Percentiles rank a stretch among this genome's conserved stretches.
These are phyloP conservation scores for Limnomonas spitsbergensis DNA, from an alignment of 139 green algal species.

Conservation along the genomic window DNA sequence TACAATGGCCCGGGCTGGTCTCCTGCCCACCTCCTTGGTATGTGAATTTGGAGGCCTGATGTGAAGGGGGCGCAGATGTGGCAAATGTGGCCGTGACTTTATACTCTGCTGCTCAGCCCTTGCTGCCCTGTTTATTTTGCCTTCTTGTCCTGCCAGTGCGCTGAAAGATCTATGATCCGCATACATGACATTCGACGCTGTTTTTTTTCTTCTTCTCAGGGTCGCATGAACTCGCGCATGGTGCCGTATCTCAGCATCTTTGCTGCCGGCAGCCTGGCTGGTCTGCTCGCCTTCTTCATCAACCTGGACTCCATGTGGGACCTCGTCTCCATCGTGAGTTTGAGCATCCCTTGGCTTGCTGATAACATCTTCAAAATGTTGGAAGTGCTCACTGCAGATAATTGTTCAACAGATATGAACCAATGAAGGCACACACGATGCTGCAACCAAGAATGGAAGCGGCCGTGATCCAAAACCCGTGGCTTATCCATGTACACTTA, in stretches of 20 bases:
- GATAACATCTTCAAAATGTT: too few relatives aligned
- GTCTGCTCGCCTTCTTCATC: constrained; percentile 66
- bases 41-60: neutral
- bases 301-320: constrained; percentile 76
- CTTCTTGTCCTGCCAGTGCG: neutral
- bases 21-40: constrained; percentile 70
- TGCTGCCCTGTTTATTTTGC: neutral
- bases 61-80: neutral
- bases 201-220: neutral
- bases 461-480: too few relatives aligned
- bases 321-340: constrained; percentile 75
- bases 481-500: too few relatives aligned
- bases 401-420: too few relatives aligned
- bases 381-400: too few relatives aligned
- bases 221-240: neutral
- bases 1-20: constrained; percentile 67
- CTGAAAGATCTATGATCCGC: neutral
- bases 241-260: neutral
- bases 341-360: too few relatives aligned
- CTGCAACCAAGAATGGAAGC: too few relatives aligned
- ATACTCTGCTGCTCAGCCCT: neutral
- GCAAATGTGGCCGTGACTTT: neutral
- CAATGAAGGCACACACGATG: too few relatives aligned
- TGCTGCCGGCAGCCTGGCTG: neutral
- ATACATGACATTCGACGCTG: too few relatives aligned